Conservation (phyloP, 2,329 filamentous ascomycete genomes). For the Monosporascus cannonballus region DNA sequence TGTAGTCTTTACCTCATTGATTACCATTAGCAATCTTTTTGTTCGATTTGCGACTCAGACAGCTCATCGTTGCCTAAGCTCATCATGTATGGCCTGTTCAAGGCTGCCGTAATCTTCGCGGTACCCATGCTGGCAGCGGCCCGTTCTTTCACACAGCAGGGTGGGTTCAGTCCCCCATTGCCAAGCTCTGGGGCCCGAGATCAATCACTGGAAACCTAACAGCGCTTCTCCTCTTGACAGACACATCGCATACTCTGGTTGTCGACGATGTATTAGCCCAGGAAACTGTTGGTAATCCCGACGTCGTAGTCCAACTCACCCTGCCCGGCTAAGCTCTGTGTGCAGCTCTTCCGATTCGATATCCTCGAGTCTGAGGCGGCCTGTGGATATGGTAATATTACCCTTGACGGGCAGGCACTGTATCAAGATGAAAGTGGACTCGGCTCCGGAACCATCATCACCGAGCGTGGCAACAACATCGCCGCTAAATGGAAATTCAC, state of each 20-base stretch:
- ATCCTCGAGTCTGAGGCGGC: slow-evolving; percentile 37
- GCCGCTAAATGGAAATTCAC: slow-evolving; percentile 41
- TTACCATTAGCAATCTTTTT: slow-evolving; percentile 5
- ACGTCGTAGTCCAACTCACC: neutral
- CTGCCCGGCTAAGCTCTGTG: slow-evolving; percentile 5
- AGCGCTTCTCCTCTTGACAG: neutral
- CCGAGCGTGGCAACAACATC: slow-evolving; percentile 32
- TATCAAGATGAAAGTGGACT: slow-evolving; percentile 31
- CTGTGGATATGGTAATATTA: slow-evolving; percentile 42
- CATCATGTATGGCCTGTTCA: slow-evolving; percentile 29
- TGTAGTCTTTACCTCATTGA: slow-evolving; percentile 6
- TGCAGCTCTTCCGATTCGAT: slow-evolving; percentile 34
- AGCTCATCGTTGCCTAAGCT: slow-evolving; percentile 15
- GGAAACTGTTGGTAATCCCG: slow-evolving; percentile 17
- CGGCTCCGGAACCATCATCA: slow-evolving; percentile 36
- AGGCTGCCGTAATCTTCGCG: slow-evolving; percentile 28
- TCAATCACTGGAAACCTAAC: neutral
- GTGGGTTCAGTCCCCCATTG: slow-evolving; percentile 5
- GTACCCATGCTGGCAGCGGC: slow-evolving; percentile 29
- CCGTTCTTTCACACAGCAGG: slow-evolving; percentile 13
- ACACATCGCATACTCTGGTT: slow-evolving; percentile 15
- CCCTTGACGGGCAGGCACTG: slow-evolving; percentile 39
- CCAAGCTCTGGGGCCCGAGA: neutral
- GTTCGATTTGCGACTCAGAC: slow-evolving; percentile 1
- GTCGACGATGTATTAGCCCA: slow-evolving; percentile 11